A percentile compares a stretch with the other conserved stretches of the same genome.
Conservation (phyloP, 495 filamentous ascomycete genomes). For the Aspergillus bertholletiae region DNA sequence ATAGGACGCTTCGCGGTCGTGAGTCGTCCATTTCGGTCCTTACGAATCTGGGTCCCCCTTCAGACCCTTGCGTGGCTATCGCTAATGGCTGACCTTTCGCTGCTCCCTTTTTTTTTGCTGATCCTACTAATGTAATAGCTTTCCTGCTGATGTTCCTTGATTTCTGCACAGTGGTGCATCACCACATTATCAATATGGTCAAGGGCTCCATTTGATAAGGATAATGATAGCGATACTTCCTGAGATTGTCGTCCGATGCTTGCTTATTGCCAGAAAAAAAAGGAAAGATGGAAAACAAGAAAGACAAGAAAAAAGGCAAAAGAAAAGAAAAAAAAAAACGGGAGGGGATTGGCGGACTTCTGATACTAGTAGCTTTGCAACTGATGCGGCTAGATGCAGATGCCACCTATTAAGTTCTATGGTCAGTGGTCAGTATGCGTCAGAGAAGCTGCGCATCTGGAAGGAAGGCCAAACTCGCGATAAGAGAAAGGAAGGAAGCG, state of each 20-base stretch:
- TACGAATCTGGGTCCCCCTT: slow-evolving; percentile 7
- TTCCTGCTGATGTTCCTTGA: slow-evolving; percentile 1
- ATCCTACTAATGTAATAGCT: slow-evolving; percentile 6
- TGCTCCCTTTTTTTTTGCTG: slow-evolving; percentile 9
- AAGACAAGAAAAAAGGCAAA: not conserved
- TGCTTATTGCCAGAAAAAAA: not conserved
- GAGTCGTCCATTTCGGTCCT: slow-evolving; percentile 9
- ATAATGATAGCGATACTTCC: not conserved
- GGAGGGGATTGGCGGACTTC: slow-evolving; percentile 6
- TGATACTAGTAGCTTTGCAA: slow-evolving; percentile 18
- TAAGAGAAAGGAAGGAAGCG: slow-evolving; percentile 10
- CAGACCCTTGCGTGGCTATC: slow-evolving; percentile 18
- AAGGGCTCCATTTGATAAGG: not conserved
- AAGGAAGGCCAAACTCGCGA: slow-evolving; percentile 2
- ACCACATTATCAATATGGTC: not conserved
- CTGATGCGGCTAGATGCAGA: slow-evolving; percentile 24
- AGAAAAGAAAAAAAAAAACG: not conserved
- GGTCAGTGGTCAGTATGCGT: slow-evolving; percentile 18
- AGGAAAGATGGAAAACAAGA: not conserved
- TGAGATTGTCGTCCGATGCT: not conserved
- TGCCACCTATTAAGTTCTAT: slow-evolving; percentile 20
- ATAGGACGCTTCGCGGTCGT: slow-evolving; percentile 1
- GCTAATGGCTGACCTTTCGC: slow-evolving; percentile 6
- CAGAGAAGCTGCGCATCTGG: slow-evolving; percentile 11
- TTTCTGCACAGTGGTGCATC: slow-evolving; percentile 3